phyloP scores from a whole-genome alignment of 257 asterid genomes.

The Avicennia marina region DNA sequence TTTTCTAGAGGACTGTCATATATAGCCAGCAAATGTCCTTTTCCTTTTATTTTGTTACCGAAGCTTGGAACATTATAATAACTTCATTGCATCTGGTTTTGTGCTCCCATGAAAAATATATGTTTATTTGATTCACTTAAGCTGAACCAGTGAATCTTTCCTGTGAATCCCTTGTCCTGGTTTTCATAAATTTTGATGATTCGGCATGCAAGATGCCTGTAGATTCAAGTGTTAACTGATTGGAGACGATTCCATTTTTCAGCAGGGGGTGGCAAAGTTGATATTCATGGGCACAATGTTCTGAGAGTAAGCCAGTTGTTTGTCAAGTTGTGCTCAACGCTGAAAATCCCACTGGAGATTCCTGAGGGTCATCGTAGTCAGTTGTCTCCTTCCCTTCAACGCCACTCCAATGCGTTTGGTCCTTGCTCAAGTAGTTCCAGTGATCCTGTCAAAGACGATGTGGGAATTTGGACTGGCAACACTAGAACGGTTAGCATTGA shows the following conservation, averaged over 20 bases:
- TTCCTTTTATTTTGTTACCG: neutral
- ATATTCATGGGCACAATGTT: conserved; percentile 65
- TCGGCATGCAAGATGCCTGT: neutral
- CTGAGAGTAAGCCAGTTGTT: conserved; percentile 63
- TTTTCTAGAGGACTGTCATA: neutral
- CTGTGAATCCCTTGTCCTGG: too few relatives aligned
- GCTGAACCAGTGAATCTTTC: too few relatives aligned
- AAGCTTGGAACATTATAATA: neutral
- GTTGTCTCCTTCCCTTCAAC: conserved; percentile 32
- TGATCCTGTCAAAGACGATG: conserved; percentile 37
- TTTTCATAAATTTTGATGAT: neutral
- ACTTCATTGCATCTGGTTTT: neutral
- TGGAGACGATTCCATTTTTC: conserved; percentile 24
- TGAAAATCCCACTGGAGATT: conserved; percentile 41
- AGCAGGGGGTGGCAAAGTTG: conserved; percentile 36
- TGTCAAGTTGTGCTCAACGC: conserved; percentile 49
- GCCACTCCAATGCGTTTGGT: conserved; percentile 35
- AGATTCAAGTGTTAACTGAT: conserved; percentile 21
- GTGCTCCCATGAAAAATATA: too few relatives aligned
- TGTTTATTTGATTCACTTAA: too few relatives aligned
- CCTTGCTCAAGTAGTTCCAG: conserved; percentile 31
- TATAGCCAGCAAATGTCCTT: conserved; percentile 1
- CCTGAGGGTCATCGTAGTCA: conserved; percentile 28
- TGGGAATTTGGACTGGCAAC: conserved; percentile 41
- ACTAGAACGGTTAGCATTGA: conserved; percentile 35